Base-by-base conservation (phyloP, 2,329 filamentous ascomycete genomes). In the Botrytis fragariae region DNA sequence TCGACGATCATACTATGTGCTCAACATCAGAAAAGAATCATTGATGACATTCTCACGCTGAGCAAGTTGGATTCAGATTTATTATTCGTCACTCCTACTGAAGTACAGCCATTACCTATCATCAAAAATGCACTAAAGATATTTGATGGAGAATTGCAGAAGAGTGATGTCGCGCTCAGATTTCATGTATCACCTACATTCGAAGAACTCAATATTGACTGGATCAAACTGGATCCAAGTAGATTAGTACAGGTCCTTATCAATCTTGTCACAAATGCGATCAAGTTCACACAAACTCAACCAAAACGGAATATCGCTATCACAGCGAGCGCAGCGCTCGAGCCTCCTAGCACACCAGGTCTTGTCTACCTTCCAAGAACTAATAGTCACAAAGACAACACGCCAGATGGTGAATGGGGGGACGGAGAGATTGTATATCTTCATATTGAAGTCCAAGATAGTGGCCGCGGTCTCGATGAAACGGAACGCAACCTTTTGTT, bases 1-100 rank as follows among this genome's bases (percentile, higher is more conserved):
- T 92, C 93, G 77, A 95, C 92, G 1, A 95, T 95, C 79, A 90
- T 90, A 35, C 85, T 95, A 18, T 96, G 93, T 81, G 91, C 92
- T 39, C 69, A 92, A 90, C 79, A 93, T 93, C 82, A 79, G 81
- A 93, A 93, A 83, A 85, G 89, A 12, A 92, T 92, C 73, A 89
- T 92, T 22, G 89, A 92, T 78, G 90, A 92, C 76, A 88, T 92
- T 64, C 82, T 92, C 29, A 91, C 89, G 0, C 82, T 92, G 25
- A 90, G 88, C 48, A 92, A 93, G 78, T 85, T 93, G 22, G 91
- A 93, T 78, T 92, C 90, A 1, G 90, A 90, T 68, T 85, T 93
- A 59, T 83, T 94, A 3, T 86, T 90, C 60, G 91, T 94, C 1
- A 91, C 91, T 1, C 92, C 91, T 0, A 87, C 92, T 4, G 87